These are phyloP conservation scores for Amborella trichopoda DNA, from an alignment of 164 flowering plant species.

Conservation along the genomic window DNA sequence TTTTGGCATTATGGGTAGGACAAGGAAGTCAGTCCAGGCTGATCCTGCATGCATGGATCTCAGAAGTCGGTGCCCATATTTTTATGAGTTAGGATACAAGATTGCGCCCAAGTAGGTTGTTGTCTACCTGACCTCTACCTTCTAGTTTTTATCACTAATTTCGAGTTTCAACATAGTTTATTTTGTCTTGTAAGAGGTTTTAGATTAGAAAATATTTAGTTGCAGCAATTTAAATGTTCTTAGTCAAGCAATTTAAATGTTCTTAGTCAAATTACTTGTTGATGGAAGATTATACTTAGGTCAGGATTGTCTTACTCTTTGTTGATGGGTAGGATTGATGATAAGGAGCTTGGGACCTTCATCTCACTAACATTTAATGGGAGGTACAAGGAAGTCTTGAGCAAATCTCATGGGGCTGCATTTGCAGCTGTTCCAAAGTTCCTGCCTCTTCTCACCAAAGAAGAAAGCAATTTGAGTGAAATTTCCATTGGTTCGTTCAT, in stretches of 20 bases:
- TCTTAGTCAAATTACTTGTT: too few species aligned
- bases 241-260: too few species aligned
- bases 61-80: constrained; percentile 57
- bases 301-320: neutral
- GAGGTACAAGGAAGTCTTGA: constrained; percentile 68
- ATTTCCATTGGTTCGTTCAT: neutral
- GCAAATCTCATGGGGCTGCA: constrained; percentile 65
- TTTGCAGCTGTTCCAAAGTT: constrained; percentile 43
- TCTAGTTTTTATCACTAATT: too few species aligned
- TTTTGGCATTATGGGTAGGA: constrained; percentile 27
- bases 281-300: too few species aligned
- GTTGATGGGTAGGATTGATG: constrained; percentile 49
- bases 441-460: constrained; percentile 49
- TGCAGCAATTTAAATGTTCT: too few species aligned
- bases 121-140: too few species aligned
- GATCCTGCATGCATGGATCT: constrained; percentile 85
- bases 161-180: too few species aligned
- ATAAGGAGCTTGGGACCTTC: constrained; percentile 61
- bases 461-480: constrained; percentile 35
- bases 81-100: constrained; percentile 90
- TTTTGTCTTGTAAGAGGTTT: too few species aligned
- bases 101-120: constrained; percentile 62
- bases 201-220: too few species aligned
- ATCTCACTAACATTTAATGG: constrained; percentile 59
- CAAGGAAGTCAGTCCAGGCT: constrained; percentile 83